Evolutionary conservation across 257 asterid species (phyloP).

Genomic region (Cinchona pubescens): DNA sequence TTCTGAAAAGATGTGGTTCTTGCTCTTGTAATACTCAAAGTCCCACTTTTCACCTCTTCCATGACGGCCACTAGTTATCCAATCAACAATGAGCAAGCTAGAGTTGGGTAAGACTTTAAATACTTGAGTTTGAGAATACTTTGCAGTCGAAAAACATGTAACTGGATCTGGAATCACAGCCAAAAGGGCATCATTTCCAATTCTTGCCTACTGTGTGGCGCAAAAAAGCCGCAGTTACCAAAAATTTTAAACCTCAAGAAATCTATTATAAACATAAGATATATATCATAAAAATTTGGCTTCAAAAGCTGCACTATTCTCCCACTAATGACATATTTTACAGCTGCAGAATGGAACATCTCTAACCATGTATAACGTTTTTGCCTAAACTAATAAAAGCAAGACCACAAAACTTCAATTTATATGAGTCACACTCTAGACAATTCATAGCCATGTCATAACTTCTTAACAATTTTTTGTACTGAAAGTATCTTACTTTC

Average conservation of each 20-base stretch:
- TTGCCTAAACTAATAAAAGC: background rate
- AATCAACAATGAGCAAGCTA: slow-evolving; percentile 81
- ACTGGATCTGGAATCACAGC: slow-evolving; percentile 95
- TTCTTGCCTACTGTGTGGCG: slow-evolving; percentile 65
- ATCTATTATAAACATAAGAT: background rate
- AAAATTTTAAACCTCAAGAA: background rate
- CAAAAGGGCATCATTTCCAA: slow-evolving; percentile 63
- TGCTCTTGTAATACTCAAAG: slow-evolving; percentile 71
- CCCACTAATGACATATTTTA: too few species aligned
- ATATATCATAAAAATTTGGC: background rate
- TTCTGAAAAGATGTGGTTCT: slow-evolving; percentile 56
- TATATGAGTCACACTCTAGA: too few species aligned
- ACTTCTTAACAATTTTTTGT: too few species aligned
- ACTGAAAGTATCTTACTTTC: background rate
- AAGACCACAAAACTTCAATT: too few species aligned
- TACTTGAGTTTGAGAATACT: slow-evolving; percentile 69
- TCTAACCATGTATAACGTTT: background rate
- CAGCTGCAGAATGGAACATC: background rate
- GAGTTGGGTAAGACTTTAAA: slow-evolving; percentile 59
- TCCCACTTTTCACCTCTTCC: slow-evolving; percentile 92
- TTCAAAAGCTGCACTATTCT: background rate
- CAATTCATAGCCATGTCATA: background rate
- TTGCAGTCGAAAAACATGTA: slow-evolving; percentile 91
- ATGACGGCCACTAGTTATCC: slow-evolving; percentile 97
- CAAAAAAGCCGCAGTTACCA: slow-evolving; percentile 28